These are phyloP conservation scores for Biscogniauxia sp. DNA, from an alignment of 2,329 filamentous ascomycete species.

Conservation along the genomic window DNA sequence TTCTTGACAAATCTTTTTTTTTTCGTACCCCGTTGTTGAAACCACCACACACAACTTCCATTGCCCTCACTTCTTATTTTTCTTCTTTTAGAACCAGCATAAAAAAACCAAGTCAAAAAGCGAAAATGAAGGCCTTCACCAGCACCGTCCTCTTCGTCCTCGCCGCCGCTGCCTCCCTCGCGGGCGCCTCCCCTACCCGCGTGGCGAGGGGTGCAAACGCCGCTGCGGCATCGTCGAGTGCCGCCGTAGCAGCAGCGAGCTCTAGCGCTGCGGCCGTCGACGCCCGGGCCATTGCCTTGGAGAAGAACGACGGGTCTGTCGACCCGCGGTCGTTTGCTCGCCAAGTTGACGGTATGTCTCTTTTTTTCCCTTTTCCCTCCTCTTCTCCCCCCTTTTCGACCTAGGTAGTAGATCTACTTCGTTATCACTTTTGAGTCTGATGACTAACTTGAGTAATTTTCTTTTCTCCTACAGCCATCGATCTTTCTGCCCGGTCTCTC, in stretches of 20 bases:
- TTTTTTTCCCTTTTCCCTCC: background rate
- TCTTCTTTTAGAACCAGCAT: too few relatives aligned
- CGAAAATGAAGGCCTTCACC: conserved; percentile 1
- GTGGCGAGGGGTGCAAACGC: background rate
- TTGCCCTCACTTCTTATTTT: too few relatives aligned
- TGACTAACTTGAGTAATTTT: background rate
- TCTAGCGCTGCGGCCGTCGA: background rate
- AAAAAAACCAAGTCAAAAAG: background rate
- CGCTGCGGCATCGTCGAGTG: background rate
- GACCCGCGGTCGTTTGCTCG: background rate
- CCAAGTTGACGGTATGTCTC: background rate
- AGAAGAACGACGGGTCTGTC: background rate
- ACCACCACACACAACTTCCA: too few relatives aligned
- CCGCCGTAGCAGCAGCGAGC: background rate
- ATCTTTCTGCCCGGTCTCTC: background rate
- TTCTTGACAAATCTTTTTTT: background rate
- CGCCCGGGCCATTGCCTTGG: background rate
- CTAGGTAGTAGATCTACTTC: too few relatives aligned
- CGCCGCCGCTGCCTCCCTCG: conserved; percentile 1
- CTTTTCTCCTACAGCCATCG: background rate
- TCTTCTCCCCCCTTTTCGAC: background rate
- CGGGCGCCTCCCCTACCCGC: background rate
- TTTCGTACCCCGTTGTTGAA: too few relatives aligned
- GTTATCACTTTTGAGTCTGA: background rate
- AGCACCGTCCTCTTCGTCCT: conserved; percentile 1